phyloP scores from a whole-genome alignment of 208 protist genomes.

The Porcisia hertigi region DNA sequence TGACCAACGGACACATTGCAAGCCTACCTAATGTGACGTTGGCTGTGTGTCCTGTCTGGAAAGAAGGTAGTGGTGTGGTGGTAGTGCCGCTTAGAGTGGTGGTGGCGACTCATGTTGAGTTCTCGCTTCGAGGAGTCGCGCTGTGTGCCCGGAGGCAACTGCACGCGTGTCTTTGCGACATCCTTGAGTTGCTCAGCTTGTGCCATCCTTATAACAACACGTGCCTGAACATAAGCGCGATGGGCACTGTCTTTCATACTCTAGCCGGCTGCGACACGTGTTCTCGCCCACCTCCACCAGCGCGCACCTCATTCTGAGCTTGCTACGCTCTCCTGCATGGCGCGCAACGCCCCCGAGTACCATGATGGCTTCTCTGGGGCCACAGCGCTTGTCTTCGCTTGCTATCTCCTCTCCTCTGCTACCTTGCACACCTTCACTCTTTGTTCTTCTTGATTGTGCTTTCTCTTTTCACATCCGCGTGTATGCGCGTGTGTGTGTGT shows the following conservation, averaged over 20 bases:
- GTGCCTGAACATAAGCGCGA: neutral
- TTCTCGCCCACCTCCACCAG: neutral
- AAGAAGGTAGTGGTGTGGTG: neutral
- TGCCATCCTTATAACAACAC: neutral
- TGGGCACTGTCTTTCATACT: neutral
- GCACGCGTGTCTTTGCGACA: neutral
- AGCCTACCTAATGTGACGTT: neutral
- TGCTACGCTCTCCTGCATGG: neutral
- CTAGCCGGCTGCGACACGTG: neutral
- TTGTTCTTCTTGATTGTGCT: neutral
- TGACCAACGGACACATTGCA: neutral
- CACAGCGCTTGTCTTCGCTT: neutral
- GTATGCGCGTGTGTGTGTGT: too few species aligned
- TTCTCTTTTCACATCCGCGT: neutral
- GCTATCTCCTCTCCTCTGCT: neutral
- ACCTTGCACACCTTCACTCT: neutral
- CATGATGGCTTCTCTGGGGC: neutral
- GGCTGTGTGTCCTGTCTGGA: neutral
- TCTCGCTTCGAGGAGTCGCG: neutral
- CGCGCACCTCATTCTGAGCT: neutral
- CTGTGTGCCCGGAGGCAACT: neutral
- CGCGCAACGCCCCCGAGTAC: neutral
- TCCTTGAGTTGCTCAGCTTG: neutral
- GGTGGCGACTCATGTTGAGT: neutral
- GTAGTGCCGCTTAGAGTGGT: neutral